Conservation (phyloP, 768 basidiomycete species). For the Cystobasidium tubakii region DNA sequence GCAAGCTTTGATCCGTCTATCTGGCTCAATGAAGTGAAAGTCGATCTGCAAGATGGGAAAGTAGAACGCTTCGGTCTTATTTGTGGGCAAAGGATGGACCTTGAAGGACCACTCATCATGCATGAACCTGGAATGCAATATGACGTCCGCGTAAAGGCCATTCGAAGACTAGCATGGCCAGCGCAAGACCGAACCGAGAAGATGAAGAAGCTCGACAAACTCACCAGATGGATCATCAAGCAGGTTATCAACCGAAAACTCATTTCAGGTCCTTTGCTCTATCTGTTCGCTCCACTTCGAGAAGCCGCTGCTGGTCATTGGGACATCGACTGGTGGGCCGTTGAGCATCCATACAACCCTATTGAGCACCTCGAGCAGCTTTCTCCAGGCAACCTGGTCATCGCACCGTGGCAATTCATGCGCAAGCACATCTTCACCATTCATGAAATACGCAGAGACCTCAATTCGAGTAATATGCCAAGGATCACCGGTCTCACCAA, state of each 20-base stretch:
- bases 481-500: slow-evolving; percentile 29
- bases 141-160: slow-evolving; percentile 49
- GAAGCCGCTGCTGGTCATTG: slow-evolving; percentile 42
- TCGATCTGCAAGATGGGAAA: background rate
- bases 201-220: slow-evolving; percentile 60
- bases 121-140: background rate
- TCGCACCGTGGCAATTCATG: slow-evolving; percentile 36
- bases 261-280: slow-evolving; percentile 53
- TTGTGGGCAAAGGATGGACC: slow-evolving; percentile 52
- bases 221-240: slow-evolving; percentile 58
- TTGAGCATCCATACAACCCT: slow-evolving; percentile 20
- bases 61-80: slow-evolving; percentile 59
- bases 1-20: slow-evolving; percentile 53
- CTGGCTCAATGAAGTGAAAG: slow-evolving; percentile 37
- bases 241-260: slow-evolving; percentile 30
- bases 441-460: slow-evolving; percentile 23
- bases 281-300: slow-evolving; percentile 64
- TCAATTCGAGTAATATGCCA: slow-evolving; percentile 30
- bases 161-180: slow-evolving; percentile 52
- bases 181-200: slow-evolving; percentile 54
- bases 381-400: slow-evolving; percentile 17
- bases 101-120: slow-evolving; percentile 2
- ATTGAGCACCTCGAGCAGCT: slow-evolving; percentile 2
- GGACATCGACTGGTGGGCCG: slow-evolving; percentile 36
- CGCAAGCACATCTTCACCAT: slow-evolving; percentile 34